These are phyloP conservation scores for Rickenella mellea DNA, from an alignment of 768 basidiomycete genomes.

Conservation along the genomic window DNA sequence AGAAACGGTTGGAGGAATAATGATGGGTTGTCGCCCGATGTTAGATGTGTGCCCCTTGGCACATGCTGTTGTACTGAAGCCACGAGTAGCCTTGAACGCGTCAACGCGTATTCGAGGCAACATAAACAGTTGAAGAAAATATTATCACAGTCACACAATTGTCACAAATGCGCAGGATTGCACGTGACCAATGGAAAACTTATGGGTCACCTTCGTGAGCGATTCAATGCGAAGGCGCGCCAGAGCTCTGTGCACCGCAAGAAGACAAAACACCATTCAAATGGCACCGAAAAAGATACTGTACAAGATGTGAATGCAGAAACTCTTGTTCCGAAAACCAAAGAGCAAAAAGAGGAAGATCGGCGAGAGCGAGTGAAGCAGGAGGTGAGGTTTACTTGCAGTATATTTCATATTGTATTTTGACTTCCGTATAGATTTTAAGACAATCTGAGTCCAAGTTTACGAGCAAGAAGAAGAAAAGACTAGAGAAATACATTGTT, in stretches of 20 bases:
- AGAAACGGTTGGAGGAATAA: conserved; percentile 40
- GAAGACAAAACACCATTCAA: conserved; percentile 39
- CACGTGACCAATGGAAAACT: background rate
- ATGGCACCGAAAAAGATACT: conserved; percentile 15
- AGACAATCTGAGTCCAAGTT: conserved; percentile 55
- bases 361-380: conserved; percentile 47
- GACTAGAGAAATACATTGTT: conserved; percentile 92
- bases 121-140: too few relatives aligned
- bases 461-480: conserved; percentile 78
- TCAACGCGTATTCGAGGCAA: conserved; percentile 4
- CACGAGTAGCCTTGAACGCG: conserved; percentile 16
- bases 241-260: conserved; percentile 56
- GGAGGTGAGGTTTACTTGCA: conserved; percentile 37
- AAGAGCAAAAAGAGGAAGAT: conserved; percentile 51
- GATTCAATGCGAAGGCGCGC: conserved; percentile 62
- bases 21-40: conserved; percentile 39
- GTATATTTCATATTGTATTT: background rate
- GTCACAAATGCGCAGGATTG: background rate
- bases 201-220: conserved; percentile 10
- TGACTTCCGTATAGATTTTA: background rate
- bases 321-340: conserved; percentile 47
- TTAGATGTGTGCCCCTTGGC: conserved; percentile 25
- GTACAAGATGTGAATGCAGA: conserved; percentile 44
- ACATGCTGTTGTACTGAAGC: conserved; percentile 40
- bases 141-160: too few relatives aligned